Evolutionary conservation across 2,329 filamentous ascomycete genomes (phyloP), one percentile per base, ranked within the genome.

Genomic region (Neoarthrinium moseri): DNA sequence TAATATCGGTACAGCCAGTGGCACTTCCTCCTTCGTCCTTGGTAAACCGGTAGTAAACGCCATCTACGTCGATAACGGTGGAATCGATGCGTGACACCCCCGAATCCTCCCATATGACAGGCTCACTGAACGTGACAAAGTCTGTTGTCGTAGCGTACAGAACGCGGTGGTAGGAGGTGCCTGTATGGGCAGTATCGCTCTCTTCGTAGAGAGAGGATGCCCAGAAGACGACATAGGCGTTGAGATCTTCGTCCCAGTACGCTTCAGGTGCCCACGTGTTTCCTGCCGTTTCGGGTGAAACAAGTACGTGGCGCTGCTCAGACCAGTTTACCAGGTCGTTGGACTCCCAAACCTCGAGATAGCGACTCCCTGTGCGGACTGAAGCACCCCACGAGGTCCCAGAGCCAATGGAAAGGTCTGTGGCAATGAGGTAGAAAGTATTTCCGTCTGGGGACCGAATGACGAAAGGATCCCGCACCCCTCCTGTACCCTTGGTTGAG

Each of bases 181-280:
- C 68, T 0, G 68, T 70, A 30, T 72, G 74, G 4, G 65, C 56
- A 0, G 62, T 51, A 21, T 77, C 74, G 24, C 55, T 53, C 26
- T 64, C 63, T 0, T 53, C 60, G 45, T 77, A 78, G 2, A 78
- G 63, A 0, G 70, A 64, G 2, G 69, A 71, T 1, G 69, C 69
- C 74, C 74, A 78, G 54, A 73, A 77, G 4, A 72, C 68, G 4
- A 70, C 43, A 22, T 75, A 78, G 1, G 62, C 55, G 7, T 67
- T 66, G 8, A 72, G 60, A 0, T 61, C 62, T 0, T 66, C 56
- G 12, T 77, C 74, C 45, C 72, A 78, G 54, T 72, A 76, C 0
- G 75, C 74, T 35, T 78, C 74, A 0, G 74, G 74, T 0, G 75
- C 75, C 74, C 75, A 78, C 1, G 76, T 79, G 40, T 76, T 80